Percentiles rank a stretch among this genome's conserved stretches.
phyloP scores from a whole-genome alignment of 768 basidiomycete species.

The Cyclocybe cylindracea region DNA sequence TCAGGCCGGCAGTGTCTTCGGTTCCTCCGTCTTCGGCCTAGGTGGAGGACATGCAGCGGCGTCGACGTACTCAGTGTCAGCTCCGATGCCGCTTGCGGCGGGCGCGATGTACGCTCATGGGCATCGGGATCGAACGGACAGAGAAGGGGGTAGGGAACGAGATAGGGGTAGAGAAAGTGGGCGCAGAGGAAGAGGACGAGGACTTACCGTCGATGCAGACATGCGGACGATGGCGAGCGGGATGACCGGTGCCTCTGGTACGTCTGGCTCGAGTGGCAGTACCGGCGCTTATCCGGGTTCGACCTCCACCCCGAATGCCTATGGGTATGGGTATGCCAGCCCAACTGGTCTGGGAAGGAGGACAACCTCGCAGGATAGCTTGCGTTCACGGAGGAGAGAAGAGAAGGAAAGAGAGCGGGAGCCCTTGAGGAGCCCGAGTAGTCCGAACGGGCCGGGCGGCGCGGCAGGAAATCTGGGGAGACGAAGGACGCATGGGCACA shows the following conservation, averaged over 20 bases:
- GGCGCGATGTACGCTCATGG: background rate
- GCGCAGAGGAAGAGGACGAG: no score
- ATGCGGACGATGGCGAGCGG: no score
- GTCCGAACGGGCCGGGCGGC: no score
- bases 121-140: background rate
- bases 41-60: background rate
- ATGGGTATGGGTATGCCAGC: background rate
- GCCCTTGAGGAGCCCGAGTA: no score
- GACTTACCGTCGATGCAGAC: no score
- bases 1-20: background rate
- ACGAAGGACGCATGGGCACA: slow-evolving; percentile 14
- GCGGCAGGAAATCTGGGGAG: background rate
- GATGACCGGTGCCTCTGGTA: background rate
- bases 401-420: no score
- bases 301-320: background rate
- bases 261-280: background rate
- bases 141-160: slow-evolving; percentile 2
- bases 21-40: background rate
- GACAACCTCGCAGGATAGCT: no score
- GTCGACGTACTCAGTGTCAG: slow-evolving; percentile 18
- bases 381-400: no score
- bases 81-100: slow-evolving; percentile 11
- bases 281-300: background rate
- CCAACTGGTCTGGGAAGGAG: no score
- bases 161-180: background rate